These are phyloP conservation scores for Trichoderma sp. DNA, from an alignment of 2,329 filamentous ascomycete species.

Conservation along the genomic window DNA sequence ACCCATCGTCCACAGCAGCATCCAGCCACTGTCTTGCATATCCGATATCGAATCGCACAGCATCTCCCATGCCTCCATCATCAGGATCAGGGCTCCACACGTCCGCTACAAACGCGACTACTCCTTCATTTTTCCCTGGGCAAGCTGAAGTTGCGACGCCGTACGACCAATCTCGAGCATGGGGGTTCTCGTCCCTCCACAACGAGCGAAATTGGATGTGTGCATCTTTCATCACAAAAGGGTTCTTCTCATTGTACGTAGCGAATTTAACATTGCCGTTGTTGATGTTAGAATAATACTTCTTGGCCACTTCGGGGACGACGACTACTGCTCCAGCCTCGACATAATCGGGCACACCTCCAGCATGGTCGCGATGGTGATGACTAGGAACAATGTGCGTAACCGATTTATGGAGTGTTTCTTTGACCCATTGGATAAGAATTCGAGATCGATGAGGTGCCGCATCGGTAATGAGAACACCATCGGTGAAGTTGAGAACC, in stretches of 20 bases:
- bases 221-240: neutral
- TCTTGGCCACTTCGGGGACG: neutral
- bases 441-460: neutral
- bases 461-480: neutral
- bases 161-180: neutral
- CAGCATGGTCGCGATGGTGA: neutral
- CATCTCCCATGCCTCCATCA: neutral
- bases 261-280: neutral
- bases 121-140: neutral
- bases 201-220: neutral
- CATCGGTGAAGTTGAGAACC: neutral
- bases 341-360: neutral
- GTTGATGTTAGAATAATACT: neutral
- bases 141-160: neutral
- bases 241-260: neutral
- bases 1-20: slow-evolving; percentile 31
- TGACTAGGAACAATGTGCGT: neutral
- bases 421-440: neutral
- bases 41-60: neutral
- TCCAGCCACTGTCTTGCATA: slow-evolving; percentile 29
- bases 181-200: neutral
- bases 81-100: neutral
- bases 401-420: neutral
- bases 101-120: neutral
- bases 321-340: neutral